Evolutionary conservation across 177 flowering plant genomes (phyloP).

Genomic region (Vitis hybrid): DNA sequence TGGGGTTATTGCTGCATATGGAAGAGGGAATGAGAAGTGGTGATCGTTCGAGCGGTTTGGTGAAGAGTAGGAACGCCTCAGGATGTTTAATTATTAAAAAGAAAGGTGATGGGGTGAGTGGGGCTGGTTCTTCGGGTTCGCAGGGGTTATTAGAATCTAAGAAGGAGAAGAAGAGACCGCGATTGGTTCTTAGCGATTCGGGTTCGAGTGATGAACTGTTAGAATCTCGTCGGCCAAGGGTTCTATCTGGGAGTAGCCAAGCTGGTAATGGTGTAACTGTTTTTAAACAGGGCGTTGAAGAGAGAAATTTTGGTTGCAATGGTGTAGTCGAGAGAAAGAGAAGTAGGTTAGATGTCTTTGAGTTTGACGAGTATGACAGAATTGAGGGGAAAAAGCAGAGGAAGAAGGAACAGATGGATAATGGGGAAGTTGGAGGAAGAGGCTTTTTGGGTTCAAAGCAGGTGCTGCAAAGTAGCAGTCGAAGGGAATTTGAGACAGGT

Average conservation of each 20-base stretch:
- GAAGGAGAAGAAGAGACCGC: conserved; percentile 61
- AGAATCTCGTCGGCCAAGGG: conserved; percentile 17
- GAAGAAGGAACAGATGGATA: conserved; percentile 20
- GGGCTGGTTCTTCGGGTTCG: conserved; percentile 23
- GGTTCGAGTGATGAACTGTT: conserved; percentile 53
- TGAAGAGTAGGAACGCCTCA: conserved; percentile 60
- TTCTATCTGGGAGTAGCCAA: conserved; percentile 18
- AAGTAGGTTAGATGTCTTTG: conserved; percentile 48
- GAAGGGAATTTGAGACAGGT: conserved; percentile 30
- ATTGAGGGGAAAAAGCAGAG: conserved; percentile 29
- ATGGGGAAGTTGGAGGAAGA: conserved; percentile 25
- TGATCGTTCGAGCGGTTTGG: conserved; percentile 30
- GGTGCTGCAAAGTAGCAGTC: conserved; percentile 19
- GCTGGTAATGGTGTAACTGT: conserved; percentile 27
- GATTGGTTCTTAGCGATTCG: conserved; percentile 49
- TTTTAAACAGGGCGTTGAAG: conserved; percentile 20
- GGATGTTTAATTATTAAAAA: conserved; percentile 64
- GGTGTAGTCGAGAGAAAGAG: conserved; percentile 30
- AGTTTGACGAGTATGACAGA: conserved; percentile 50
- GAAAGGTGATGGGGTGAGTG: conserved; percentile 41
- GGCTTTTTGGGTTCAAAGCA: conserved; percentile 26
- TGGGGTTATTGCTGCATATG: conserved; percentile 32
- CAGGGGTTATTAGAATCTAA: conserved; percentile 26
- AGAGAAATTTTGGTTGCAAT: conserved; percentile 21
- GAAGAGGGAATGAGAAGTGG: conserved; percentile 54